These are phyloP conservation scores for Torulaspora gathmanii DNA, from an alignment of 805 yeast genomes.

Conservation along the genomic window DNA sequence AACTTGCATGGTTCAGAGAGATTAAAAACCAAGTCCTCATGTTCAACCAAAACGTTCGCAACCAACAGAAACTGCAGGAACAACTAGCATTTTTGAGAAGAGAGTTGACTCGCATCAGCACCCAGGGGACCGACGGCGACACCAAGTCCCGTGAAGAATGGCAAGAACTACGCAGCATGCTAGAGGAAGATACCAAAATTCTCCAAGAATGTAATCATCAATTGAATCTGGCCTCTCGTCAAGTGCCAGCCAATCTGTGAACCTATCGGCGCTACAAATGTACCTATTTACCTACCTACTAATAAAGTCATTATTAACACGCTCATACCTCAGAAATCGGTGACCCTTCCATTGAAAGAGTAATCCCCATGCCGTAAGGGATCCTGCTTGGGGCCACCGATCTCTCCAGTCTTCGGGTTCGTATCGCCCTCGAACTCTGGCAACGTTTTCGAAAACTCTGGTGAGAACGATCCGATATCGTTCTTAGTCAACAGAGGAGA, in stretches of 20 bases:
- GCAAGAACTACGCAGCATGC: conserved; percentile 31
- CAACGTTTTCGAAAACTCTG: conserved; percentile 67
- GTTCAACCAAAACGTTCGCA: conserved; percentile 34
- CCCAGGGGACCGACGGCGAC: conserved; percentile 7
- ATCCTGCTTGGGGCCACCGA: conserved; percentile 97
- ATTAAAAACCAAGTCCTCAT: conserved; percentile 33
- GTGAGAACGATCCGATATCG: conserved; percentile 62
- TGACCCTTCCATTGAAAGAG: conserved; percentile 92
- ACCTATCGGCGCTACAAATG: not conserved
- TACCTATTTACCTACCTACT: not conserved
- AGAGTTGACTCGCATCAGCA: conserved; percentile 22
- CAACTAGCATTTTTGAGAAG: conserved; percentile 30
- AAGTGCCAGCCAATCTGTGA: conserved; percentile 5
- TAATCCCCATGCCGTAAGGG: conserved; percentile 89
- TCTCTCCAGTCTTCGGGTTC: conserved; percentile 91
- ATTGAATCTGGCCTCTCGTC: conserved; percentile 10
- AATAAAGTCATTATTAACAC: conserved; percentile 1
- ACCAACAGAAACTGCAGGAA: conserved; percentile 26
- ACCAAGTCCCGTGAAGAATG: conserved; percentile 25
- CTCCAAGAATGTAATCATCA: conserved; percentile 28
- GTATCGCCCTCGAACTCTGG: conserved; percentile 95
- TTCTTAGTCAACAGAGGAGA: conserved; percentile 39
- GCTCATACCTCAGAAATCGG: conserved; percentile 67
- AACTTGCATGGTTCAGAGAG: conserved; percentile 45
- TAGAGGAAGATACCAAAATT: conserved; percentile 35